Conservation (phyloP, 2,329 filamentous ascomycete species). For the Aspergillus sp. region DNA sequence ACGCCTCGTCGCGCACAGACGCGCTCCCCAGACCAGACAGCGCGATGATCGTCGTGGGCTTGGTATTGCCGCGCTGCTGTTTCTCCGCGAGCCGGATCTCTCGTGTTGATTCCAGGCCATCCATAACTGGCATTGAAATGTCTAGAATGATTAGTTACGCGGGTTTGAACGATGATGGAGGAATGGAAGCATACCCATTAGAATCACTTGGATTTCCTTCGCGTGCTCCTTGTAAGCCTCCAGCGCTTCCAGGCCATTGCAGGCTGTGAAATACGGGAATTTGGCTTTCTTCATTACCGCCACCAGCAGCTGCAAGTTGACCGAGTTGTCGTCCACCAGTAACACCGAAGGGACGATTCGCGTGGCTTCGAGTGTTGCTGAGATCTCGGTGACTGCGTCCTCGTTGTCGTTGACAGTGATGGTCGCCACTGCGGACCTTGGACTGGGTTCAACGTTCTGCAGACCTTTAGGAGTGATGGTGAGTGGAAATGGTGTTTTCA, state of each 20-base stretch:
- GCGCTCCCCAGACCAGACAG: slow-evolving; percentile 33
- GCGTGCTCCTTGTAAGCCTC: slow-evolving; percentile 1
- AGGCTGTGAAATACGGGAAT: not conserved
- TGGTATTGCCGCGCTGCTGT: not conserved
- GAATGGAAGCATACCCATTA: slow-evolving; percentile 2
- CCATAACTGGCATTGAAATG: slow-evolving; percentile 14
- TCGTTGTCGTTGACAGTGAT: not conserved
- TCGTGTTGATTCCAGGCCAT: slow-evolving; percentile 7
- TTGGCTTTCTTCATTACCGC: slow-evolving; percentile 11
- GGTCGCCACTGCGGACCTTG: not conserved
- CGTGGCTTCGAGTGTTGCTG: not conserved
- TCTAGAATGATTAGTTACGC: not conserved
- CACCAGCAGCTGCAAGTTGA: slow-evolving; percentile 11
- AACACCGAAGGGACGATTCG: slow-evolving; percentile 2
- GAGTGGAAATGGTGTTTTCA: not conserved
- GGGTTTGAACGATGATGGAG: not conserved
- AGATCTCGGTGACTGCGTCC: not conserved
- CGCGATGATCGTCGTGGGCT: slow-evolving; percentile 24
- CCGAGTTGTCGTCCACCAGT: slow-evolving; percentile 7
- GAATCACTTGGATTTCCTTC: slow-evolving; percentile 1
- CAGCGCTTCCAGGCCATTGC: slow-evolving; percentile 6
- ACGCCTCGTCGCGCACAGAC: slow-evolving; percentile 30
- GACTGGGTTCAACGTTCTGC: not conserved
- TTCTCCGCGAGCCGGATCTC: slow-evolving; percentile 6
- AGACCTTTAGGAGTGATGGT: not conserved